Evolutionary conservation across 2,329 filamentous ascomycete genomes (phyloP).

Genomic region (Neonectria sp.): DNA sequence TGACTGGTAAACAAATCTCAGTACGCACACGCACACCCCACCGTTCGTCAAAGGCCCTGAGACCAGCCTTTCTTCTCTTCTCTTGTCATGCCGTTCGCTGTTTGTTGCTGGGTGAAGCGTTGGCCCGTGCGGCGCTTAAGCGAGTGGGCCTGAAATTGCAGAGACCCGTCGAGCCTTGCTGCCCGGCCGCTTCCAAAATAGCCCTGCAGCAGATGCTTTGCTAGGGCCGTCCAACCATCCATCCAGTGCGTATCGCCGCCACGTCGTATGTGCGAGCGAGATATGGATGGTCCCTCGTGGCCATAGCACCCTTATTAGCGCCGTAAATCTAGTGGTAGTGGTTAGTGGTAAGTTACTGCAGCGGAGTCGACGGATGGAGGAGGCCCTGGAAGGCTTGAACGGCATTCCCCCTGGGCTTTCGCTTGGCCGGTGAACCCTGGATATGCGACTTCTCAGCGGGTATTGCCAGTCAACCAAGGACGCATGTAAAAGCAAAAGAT

Average conservation of each 20-base stretch:
- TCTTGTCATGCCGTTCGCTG: slow-evolving; percentile 23
- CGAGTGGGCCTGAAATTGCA: slow-evolving; percentile 53
- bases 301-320: not conserved
- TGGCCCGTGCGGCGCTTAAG: slow-evolving; percentile 51
- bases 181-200: slow-evolving; percentile 37
- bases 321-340: not conserved
- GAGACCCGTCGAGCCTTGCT: slow-evolving; percentile 39
- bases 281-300: not conserved
- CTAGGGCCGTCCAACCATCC: too few relatives aligned
- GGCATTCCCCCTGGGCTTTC: not conserved
- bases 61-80: slow-evolving; percentile 14
- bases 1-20: not conserved
- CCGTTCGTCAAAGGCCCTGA: not conserved
- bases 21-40: not conserved
- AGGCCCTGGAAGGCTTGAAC: not conserved
- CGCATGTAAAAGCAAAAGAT: not conserved
- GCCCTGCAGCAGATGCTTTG: slow-evolving; percentile 36
- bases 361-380: not conserved
- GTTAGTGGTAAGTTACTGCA: not conserved
- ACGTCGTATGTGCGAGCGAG: not conserved
- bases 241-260: not conserved
- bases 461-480: not conserved
- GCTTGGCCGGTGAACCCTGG: slow-evolving; percentile 2
- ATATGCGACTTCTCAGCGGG: not conserved
- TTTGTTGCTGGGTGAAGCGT: slow-evolving; percentile 47